Evolutionary conservation across 2,329 filamentous ascomycete genomes (phyloP), one percentile per base, ranked within the genome.

Genomic region (Chaetomiaceae sp.): DNA sequence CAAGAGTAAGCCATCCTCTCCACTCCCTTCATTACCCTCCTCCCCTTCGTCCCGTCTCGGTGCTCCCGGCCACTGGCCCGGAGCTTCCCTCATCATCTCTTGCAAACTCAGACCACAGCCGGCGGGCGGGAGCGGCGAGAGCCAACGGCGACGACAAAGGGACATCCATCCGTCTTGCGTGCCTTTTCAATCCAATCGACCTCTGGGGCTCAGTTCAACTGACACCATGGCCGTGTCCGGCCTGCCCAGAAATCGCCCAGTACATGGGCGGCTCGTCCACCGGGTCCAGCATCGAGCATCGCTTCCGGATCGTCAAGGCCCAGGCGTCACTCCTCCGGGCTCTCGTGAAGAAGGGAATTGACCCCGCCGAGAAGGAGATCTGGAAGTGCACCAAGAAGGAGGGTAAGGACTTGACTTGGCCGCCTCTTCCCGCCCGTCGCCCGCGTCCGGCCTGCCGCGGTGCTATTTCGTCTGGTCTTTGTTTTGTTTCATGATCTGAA

Each of bases 1-100:
- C 66, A 80, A 78, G 63, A 81, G 83, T 86, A 75, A 71, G 79
- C 27, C 27, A 11, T 31, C 23, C 40, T 15, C 17, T 27, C 14
- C 29, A 15, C 44, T 20, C 8, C 27, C 15, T 34, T 19, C 6
- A 15, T 15, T 9, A 17, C 11, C 14, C 27, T 34, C 29, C 27
- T 17, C 4, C 33, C 23, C 37, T 33, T 20, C 23, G 15, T 38
- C 45, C 9, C 23, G 17, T 40, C 33, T 39, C 37, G 42, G 20
- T 44, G 29, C 40, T 27, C 25, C 40, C 25, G 46, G 25, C 39
- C 8, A 19, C 23, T 42, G 15, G 39, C 20, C 38, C 42, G 33
- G 22, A 47, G 17, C 42, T 20, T 47, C 25, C 50, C 43, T 54
- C 48, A 47, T 44, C 29, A 6, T 20, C 19, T 11, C 19, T 42